A percentile compares a stretch with the other conserved stretches of the same genome.
Evolutionary conservation across 1,139 yeast genomes (phyloP).

Genomic region (Geotrichum restrictum): DNA sequence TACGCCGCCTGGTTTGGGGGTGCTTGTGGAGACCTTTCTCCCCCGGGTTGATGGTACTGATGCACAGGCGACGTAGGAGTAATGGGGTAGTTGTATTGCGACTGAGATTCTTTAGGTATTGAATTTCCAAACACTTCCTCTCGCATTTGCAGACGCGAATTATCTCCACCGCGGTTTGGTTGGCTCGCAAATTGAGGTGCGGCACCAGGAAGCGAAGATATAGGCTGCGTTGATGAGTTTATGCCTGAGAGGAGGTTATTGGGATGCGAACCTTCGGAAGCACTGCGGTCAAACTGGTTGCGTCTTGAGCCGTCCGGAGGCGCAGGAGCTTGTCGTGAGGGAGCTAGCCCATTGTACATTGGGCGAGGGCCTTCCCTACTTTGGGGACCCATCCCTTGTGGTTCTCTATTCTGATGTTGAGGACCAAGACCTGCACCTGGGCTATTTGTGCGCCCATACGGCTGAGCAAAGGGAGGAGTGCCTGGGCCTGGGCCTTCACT

Average conservation of each 20-base stretch:
- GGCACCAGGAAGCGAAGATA: neutral
- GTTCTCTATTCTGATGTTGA: neutral
- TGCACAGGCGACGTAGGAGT: conserved; percentile 33
- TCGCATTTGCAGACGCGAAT: neutral
- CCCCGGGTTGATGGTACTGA: neutral
- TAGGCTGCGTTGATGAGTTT: conserved; percentile 1
- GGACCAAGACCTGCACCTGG: neutral
- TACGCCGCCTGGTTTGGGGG: conserved; percentile 49
- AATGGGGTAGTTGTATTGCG: neutral
- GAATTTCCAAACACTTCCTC: neutral
- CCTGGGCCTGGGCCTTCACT: neutral
- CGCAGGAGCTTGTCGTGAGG: neutral
- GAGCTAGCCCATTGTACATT: neutral
- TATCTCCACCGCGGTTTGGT: neutral
- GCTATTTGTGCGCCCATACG: neutral
- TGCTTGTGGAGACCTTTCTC: neutral
- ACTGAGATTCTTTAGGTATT: neutral
- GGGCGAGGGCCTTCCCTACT: conserved; percentile 1
- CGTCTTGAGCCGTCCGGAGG: neutral
- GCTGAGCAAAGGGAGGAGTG: neutral
- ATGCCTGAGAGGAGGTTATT: conserved; percentile 4
- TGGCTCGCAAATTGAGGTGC: neutral
- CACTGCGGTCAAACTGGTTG: neutral
- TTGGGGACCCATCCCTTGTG: too few species aligned
- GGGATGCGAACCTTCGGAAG: conserved; percentile 4